Evolutionary conservation across 768 basidiomycete species (phyloP).

Genomic region (Hygrocybe coccinea): DNA sequence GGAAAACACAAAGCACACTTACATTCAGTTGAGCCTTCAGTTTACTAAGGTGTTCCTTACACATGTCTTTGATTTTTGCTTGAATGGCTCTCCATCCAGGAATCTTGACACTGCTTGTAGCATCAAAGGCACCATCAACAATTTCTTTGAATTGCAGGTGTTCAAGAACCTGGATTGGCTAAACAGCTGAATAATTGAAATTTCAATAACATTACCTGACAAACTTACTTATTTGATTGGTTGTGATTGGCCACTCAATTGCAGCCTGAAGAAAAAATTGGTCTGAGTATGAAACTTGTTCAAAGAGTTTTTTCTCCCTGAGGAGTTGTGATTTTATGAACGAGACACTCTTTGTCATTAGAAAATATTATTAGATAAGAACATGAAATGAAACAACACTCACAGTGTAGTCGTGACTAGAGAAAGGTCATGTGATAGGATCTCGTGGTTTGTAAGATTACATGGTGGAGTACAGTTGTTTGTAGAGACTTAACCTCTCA

Average conservation of each 20-base stretch:
- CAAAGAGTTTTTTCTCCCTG: slow-evolving; percentile 9
- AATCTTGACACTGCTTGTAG: slow-evolving; percentile 35
- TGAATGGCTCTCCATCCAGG: slow-evolving; percentile 25
- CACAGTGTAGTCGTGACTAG: too few relatives aligned
- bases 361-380: too few relatives aligned
- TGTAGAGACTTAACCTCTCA: too few relatives aligned
- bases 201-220: neutral
- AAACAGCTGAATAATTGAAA: too few relatives aligned
- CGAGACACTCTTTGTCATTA: too few relatives aligned
- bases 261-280: slow-evolving; percentile 26
- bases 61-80: slow-evolving; percentile 27
- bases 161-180: slow-evolving; percentile 32
- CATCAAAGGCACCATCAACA: slow-evolving; percentile 34
- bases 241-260: slow-evolving; percentile 34
- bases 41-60: slow-evolving; percentile 9
- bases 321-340: slow-evolving; percentile 28
- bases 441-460: too few relatives aligned
- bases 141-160: slow-evolving; percentile 34
- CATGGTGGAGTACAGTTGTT: too few relatives aligned
- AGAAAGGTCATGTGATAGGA: too few relatives aligned
- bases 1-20: neutral
- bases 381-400: too few relatives aligned
- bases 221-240: slow-evolving; percentile 25
- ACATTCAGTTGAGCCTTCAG: neutral
- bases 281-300: slow-evolving; percentile 27